Base-by-base conservation (phyloP, 2,329 filamentous ascomycete species). In the Claviceps sp. region DNA sequence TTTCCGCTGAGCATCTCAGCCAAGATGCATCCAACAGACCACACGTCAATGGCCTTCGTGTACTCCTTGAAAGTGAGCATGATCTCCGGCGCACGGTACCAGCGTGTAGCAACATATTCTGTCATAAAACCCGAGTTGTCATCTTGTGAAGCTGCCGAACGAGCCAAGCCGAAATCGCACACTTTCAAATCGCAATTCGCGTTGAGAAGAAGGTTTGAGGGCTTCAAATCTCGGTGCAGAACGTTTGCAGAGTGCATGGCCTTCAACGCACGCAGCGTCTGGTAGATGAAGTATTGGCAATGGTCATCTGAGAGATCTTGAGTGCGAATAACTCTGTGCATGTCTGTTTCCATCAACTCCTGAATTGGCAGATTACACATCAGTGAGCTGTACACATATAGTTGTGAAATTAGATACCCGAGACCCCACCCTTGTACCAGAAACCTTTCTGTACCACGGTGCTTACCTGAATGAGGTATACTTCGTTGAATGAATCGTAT, bases 51-150 rank as follows among this genome's bases (percentile, higher is more conserved):
- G 44, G 93, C 93, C 72, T 97, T 98, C 62, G 93, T 98, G 74
- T 98, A 98, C 72, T 98, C 93, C 75, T 98, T 97, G 77, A 97
- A 98, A 13, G 93, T 98, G 73, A 98, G 85, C 93, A 98, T 98
- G 69, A 98, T 98, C 69, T 98, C 93, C 3, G 93, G 93, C 5
- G 93, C 93, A 70, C 93, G 89, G 72, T 98, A 98, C 93, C 93
- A 98, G 63, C 93, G 85, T 47, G 93, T 98, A 50, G 93, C 93
- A 53, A 98, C 93, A 67, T 98, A 98, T 94, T 98, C 93, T 16
- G 93, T 98, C 93, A 98, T 98, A 80, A 98, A 98, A 22, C 93
- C 93, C n/a, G 91, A 96, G 72, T 98, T 98, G 70, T 98, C 93
- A 65, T 98, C 93, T 60, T 94, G 94, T 9, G 91, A 96, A 8